These are phyloP conservation scores for Eleusine indica DNA, from an alignment of 176 grass and related monocot genomes.

Conservation along the genomic window DNA sequence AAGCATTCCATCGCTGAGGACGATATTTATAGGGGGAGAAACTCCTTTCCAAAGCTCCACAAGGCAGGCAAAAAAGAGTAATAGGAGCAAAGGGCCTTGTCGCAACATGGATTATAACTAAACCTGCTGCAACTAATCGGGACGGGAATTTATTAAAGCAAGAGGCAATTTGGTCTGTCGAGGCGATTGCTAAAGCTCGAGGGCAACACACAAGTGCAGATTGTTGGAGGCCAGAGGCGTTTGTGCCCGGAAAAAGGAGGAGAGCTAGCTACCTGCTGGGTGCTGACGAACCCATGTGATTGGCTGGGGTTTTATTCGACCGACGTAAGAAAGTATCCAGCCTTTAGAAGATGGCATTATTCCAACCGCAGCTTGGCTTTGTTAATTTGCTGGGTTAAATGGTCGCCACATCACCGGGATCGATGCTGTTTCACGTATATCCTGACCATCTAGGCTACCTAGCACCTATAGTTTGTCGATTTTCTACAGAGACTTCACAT, in stretches of 20 bases:
- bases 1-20: not conserved
- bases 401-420: constrained; percentile 45
- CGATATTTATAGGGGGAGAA: constrained; percentile 41
- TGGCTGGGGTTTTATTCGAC: constrained; percentile 51
- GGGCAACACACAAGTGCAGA: constrained; percentile 15
- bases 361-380: constrained; percentile 27
- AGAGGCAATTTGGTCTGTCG: constrained; percentile 19
- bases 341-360: constrained; percentile 44
- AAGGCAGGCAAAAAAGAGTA: no score
- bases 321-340: constrained; percentile 48
- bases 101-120: constrained; percentile 13
- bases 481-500: not conserved
- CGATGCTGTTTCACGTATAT: constrained; percentile 21
- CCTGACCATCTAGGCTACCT: not conserved
- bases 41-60: no score
- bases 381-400: constrained; percentile 24
- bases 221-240: constrained; percentile 11
- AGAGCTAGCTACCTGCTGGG: constrained; percentile 7
- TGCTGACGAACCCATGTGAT: constrained; percentile 20
- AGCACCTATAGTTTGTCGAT: not conserved
- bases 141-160: not conserved
- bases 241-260: not conserved
- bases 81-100: not conserved
- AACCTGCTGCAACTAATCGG: constrained; percentile 26
- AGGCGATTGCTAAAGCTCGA: constrained; percentile 29